Evolutionary conservation across 352 stramenopile genomes (phyloP).

Genomic region (Pythium dissimile): DNA sequence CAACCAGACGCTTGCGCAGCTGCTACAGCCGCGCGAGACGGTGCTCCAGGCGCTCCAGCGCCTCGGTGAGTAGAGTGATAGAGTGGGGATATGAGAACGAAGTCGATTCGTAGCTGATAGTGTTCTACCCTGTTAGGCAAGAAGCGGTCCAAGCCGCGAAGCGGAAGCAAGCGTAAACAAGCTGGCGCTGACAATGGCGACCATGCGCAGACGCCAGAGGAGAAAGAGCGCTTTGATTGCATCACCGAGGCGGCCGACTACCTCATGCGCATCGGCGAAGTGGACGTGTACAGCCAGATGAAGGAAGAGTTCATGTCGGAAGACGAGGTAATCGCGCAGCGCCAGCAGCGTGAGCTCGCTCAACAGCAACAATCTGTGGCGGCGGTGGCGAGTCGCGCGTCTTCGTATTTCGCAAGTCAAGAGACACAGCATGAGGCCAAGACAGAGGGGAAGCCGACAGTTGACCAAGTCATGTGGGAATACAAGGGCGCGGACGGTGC

Average conservation of each 20-base stretch:
- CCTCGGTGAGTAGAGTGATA: slow-evolving; percentile 42
- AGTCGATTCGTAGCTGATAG: neutral
- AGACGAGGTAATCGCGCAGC: slow-evolving; percentile 47
- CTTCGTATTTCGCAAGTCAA: slow-evolving; percentile 10
- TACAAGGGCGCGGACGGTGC: slow-evolving; percentile 69
- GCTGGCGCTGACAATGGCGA: slow-evolving; percentile 19
- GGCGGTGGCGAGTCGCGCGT: neutral
- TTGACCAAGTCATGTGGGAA: slow-evolving; percentile 67
- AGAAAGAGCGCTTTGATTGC: slow-evolving; percentile 79
- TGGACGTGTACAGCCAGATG: slow-evolving; percentile 79
- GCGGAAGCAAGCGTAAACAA: slow-evolving; percentile 60
- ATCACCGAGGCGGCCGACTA: slow-evolving; percentile 80
- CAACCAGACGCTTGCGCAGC: slow-evolving; percentile 44
- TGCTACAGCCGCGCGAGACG: slow-evolving; percentile 69
- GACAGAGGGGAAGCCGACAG: slow-evolving; percentile 34
- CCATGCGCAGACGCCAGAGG: slow-evolving; percentile 43
- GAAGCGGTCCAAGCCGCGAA: slow-evolving; percentile 44
- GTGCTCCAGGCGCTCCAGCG: slow-evolving; percentile 74
- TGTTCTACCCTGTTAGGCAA: too few species aligned
- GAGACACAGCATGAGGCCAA: slow-evolving; percentile 33
- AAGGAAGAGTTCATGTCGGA: slow-evolving; percentile 79
- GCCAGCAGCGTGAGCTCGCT: slow-evolving; percentile 16
- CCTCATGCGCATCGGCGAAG: slow-evolving; percentile 68
- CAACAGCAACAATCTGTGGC: slow-evolving; percentile 17
- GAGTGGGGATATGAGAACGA: too few species aligned